Evolutionary conservation across 2,329 filamentous ascomycete species (phyloP), one percentile per base, ranked within the genome.

Genomic region (Aspergillus piperis): DNA sequence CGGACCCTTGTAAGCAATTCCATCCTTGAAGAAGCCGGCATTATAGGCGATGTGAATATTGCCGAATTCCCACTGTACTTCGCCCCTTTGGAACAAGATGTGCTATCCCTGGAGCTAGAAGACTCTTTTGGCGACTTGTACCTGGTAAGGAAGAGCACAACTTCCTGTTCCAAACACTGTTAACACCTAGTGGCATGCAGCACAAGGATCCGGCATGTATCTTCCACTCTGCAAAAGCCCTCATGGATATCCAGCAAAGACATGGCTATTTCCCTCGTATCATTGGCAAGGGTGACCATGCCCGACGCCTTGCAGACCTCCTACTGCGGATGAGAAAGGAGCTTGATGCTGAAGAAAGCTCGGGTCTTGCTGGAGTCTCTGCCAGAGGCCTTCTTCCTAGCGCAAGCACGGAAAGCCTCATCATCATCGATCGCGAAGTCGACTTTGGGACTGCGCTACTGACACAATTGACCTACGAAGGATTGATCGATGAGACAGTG

Each of bases 391-490:
- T 96, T 25, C 88, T 91, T 10, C 94, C 95, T 11, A 98, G 95
- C 75, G 90, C 90, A 10, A 88, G 88, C 6, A 90, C 92, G 51
- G 95, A 99, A 75, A 96, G 90, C 71, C 82, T 97, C 61, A 93
- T 99, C 69, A 90, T 99, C 62, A 92, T 99, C 58, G 95, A 99
- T 75, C 90, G 95, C 53, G 93, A 97, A 73, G 90, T 96, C 58
- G 95, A 99, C 75, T 92, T 95, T 70, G 91, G 94, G 15, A 97
- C 95, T 1, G 89, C 90, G 0, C 83, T 99, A 15, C 87, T 99
- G 57, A 98, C 94, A 0, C 95, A 99, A 74, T 81, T 99, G 63
- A 99, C 95, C 1, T 99, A 99, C 71, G 94, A 99, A 78, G 95
- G 95, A 3, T 82, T 99, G 25, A 89, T 99, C 57, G 96, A 99